Evolutionary conservation across 2,329 filamentous ascomycete species (phyloP), one percentile per base, ranked within the genome.

Genomic region (Penicillium psychrosexuale): DNA sequence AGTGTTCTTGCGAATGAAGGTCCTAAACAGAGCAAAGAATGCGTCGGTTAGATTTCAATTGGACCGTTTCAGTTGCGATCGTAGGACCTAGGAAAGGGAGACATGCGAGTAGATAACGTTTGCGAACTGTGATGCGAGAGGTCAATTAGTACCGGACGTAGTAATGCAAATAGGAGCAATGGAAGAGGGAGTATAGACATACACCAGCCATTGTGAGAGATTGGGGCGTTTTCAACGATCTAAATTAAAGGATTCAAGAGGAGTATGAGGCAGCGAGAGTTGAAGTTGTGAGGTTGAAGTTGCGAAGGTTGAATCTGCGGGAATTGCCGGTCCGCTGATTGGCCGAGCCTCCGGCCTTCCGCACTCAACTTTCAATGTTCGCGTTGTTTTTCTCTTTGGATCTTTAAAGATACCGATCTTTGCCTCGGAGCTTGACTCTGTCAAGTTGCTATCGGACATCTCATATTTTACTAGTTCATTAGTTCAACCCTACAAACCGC

Each of bases 1-100:
- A 69, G 83, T 88, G 82, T 99, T 99, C 74, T 84, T 87, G 77
- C 88, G 87, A 82, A 97, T 87, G 66, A 97, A 70, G 71, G 85
- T 77, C 81, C 94, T 97, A 71, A 61, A 62, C 19, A n/a, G 22
- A 45, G 33, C 27, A 4, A 53, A 52, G 36, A 34, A 17, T 34
- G 24, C 38, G 3, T 58, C 51, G 34, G 59, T 66, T 62, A 64
- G 62, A 58, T 33, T 56, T 36, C 3, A 54, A 44, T 22, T 38
- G 46, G 43, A 55, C 62, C 58, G 62, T 46, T 57, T 50, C 46
- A 59, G 64, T 51, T 52, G 53, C 51, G 55, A 56, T 51, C 48
- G 57, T 60, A 44, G 24, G 49, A 54, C 47, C 40, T 42, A 53
- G 53, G 48, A 34, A 38, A 55, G 66, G 65, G 61, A 65, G 62